These are phyloP conservation scores for Penicillium brevicompactum DNA, from an alignment of 2,329 filamentous ascomycete species.

Conservation along the genomic window DNA sequence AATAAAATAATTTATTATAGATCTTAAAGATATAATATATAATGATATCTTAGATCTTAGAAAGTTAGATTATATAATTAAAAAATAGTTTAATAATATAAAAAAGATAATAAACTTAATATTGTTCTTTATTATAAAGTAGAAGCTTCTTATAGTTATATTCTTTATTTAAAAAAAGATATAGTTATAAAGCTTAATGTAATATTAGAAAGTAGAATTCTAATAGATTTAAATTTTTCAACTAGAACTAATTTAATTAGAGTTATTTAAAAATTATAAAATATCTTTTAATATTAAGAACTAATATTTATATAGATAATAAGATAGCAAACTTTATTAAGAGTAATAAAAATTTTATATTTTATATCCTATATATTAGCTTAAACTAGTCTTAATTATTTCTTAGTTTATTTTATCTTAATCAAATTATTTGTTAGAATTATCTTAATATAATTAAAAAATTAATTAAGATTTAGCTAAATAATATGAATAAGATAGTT, in stretches of 20 bases:
- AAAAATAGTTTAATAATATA: conserved; percentile 24
- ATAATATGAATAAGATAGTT: conserved; percentile 11
- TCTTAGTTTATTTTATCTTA: no score
- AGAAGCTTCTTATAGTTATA: background rate
- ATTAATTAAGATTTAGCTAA: background rate
- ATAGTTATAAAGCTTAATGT: background rate
- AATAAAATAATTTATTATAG: background rate
- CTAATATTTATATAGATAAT: background rate
- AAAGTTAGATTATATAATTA: background rate
- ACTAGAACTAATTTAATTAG: background rate
- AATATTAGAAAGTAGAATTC: background rate
- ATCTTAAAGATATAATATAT: background rate
- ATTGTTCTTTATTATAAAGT: conserved; percentile 1
- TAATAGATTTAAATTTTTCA: background rate
- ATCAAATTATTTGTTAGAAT: no score
- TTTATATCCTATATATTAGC: no score
- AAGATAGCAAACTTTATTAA: no score
- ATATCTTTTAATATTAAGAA: background rate
- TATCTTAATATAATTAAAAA: no score
- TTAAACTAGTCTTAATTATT: no score
- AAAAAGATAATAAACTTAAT: conserved; percentile 17
- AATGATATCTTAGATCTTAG: background rate
- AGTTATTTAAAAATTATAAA: background rate
- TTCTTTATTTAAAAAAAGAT: background rate
- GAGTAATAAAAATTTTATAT: no score